Evolutionary conservation across 2,329 filamentous ascomycete genomes (phyloP), one percentile per base, ranked within the genome.

Genomic region (Fusarium sp.): DNA sequence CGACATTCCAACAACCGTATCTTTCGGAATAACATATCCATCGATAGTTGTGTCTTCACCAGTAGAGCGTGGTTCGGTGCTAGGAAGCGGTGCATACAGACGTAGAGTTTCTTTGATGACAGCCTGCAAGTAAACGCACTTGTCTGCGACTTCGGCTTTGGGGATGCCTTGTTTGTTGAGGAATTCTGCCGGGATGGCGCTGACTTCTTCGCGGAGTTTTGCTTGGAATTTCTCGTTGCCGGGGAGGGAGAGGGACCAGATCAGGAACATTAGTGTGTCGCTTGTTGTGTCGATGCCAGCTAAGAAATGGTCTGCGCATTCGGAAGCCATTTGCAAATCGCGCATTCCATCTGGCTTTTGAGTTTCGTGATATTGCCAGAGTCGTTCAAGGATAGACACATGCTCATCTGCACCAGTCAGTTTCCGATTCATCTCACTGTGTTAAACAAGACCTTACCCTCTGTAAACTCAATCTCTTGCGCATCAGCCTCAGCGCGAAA

Each of bases 201-300:
- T 64, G 0, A 85, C 78, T 68, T 88, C 86, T 5, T 77, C 71
- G 11, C 79, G 75, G 4, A 88, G 74, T 11, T 77, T 80, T 2
- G 82, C 67, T 71, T 88, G 86, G n/a, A 80, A 82, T 10, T 65
- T 57, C 7, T 69, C 55, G 51, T 85, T 79, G 32, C 80, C 77
- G 0, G 81, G 82, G 2, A 79, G 77, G 0, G 85, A 87, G 1
- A 88, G 78, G 0, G 81, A 76, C 82, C 83, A 87, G 16, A 87
- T 76, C 0, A 82, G 73, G 61, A 85, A 87, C 80, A 85, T 85
- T 3, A 86, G 63, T 0, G 84, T 84, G 51, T 87, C 84, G 25
- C 83, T 83, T 1, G 84, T 86, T 1, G 85, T 87, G 59, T 87
- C 83, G 12, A 87, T 85, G 0, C 85, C 85, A 0, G 85, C 86